Evolutionary conservation across 352 stramenopile species (phyloP).

Genomic region (Stramenopiles sp.): DNA sequence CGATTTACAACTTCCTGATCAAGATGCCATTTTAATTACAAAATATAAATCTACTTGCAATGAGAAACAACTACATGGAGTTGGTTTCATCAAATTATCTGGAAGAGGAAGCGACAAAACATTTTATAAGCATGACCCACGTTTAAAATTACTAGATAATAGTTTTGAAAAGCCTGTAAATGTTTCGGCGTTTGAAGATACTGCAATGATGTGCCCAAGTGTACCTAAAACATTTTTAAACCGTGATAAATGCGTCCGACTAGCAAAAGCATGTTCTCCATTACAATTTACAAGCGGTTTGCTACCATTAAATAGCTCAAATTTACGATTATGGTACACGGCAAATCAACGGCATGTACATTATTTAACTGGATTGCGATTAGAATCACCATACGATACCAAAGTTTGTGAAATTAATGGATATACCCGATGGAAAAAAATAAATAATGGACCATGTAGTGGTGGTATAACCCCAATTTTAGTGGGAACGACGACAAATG

Average conservation of each 20-base stretch:
- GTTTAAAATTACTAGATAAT: neutral
- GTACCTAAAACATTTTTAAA: neutral
- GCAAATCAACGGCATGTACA: neutral
- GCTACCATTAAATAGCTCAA: neutral
- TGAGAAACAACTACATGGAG: neutral
- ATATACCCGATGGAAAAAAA: conserved; percentile 1
- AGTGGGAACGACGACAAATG: neutral
- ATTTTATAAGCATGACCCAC: neutral
- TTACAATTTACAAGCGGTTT: neutral
- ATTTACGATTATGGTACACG: neutral
- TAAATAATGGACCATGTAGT: neutral
- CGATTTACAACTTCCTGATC: neutral
- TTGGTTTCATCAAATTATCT: neutral
- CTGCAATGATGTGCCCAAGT: neutral
- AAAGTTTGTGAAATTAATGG: neutral
- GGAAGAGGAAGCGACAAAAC: neutral
- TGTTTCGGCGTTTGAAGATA: neutral
- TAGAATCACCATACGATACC: neutral
- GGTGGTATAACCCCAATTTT: neutral
- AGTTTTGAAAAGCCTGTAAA: neutral
- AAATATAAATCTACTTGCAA: neutral
- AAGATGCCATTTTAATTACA: neutral
- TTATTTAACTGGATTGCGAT: neutral
- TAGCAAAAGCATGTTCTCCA: neutral
- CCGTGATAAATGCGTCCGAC: neutral